Evolutionary conservation across 2,329 filamentous ascomycete genomes (phyloP), one percentile per base, ranked within the genome.

Genomic region (Salinomyces thailandicus): DNA sequence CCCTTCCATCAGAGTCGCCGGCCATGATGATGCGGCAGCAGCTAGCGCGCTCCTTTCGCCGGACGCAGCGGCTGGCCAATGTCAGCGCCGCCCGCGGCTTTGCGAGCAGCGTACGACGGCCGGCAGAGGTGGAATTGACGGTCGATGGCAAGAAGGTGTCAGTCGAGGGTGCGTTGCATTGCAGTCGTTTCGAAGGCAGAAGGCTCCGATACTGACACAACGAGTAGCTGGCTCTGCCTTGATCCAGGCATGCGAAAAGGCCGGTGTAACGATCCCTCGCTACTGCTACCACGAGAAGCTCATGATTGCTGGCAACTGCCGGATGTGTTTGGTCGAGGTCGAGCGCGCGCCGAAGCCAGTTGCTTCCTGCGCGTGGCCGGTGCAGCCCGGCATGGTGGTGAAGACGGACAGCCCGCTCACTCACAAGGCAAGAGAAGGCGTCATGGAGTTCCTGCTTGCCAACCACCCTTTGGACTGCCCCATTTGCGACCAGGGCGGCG

Each of bases 201-300:
- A 7, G 26, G 18, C 7, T 27, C 15, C 31, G 14, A 37, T 24
- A 35, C 44, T 50, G 39, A 49, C 36, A 24, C 53, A 39, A 33
- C 17, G 18, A 55, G 62, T 62, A 94, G 89, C 89, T 66, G 89
- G 89, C 50, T 91, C 91, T 54, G 89, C 91, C 58, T 75, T 98
- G 56, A 98, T 98, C 62, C 91, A 98, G 71, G 91, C 91, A 60
- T 98, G 91, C 71, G 91, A 98, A 69, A 95, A 98, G 71, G 91
- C 89, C 48, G 91, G 91, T 58, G 75, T 73, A 49, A 91, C 82
- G 45, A 73, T 96, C 58, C 89, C 89, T 52, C 86, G 87, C 85
- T 95, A 94, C 67, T 96, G 89, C 69, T 96, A 96, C 67, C 89
- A 95, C 75, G 89, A 96, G 82, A 96, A 98, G 69, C 75, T 98